phyloP scores from a whole-genome alignment of 306 rosid genomes.

The Quercus gilva region DNA sequence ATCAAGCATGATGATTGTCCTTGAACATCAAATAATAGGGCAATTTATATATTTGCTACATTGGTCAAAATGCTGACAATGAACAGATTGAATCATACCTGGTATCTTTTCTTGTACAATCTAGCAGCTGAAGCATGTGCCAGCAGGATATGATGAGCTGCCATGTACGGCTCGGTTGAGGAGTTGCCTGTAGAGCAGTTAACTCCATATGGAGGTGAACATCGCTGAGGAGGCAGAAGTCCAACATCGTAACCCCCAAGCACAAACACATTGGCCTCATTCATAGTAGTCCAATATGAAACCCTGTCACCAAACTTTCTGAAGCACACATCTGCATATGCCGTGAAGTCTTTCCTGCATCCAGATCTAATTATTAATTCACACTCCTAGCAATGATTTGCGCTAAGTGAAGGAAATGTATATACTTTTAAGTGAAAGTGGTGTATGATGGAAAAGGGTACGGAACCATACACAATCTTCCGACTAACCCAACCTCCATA shows the following conservation, averaged over 20 bases:
- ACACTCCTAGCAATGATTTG: background rate
- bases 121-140: constrained; percentile 39
- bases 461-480: constrained; percentile 46
- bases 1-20: background rate
- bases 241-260: constrained; percentile 29
- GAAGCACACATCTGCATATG: constrained; percentile 50
- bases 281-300: constrained; percentile 45
- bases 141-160: constrained; percentile 38
- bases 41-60: too few species aligned
- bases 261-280: constrained; percentile 34
- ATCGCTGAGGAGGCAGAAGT: constrained; percentile 21
- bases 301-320: constrained; percentile 55
- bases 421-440: background rate
- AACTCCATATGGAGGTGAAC: constrained; percentile 13
- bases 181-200: constrained; percentile 50
- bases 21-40: background rate
- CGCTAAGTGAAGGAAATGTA: background rate
- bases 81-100: constrained; percentile 21
- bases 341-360: constrained; percentile 44
- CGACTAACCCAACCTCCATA: constrained; percentile 77
- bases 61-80: background rate
- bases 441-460: background rate
- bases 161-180: constrained; percentile 50
- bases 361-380: background rate
- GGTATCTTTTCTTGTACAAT: constrained; percentile 35